Base-by-base conservation (phyloP, 805 yeast genomes). In the Spathaspora hagerdaliae region DNA sequence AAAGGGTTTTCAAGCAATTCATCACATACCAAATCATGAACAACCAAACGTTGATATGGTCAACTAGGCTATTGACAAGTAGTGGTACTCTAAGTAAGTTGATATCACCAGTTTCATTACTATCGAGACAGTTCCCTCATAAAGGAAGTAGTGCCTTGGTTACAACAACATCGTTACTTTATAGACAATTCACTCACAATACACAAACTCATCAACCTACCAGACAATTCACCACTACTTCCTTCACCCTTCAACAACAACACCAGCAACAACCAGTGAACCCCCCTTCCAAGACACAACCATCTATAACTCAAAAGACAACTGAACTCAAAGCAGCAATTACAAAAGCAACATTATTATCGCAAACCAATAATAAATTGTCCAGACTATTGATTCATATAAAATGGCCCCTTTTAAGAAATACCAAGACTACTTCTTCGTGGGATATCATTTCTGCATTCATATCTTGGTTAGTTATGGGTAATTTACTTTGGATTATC, bases 381-480 rank as follows among this genome's bases (percentile, higher is more conserved):
- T 57, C 71, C 6, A 47, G 74, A 32, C 44, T 64, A 29, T 51
- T 64, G 42, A 56, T 71, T 7, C 76, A 69, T 49, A 55, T 71
- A 26, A 75, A 73, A 56, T 78, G 81, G 79, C 67, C 78, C 0
- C 58, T 78, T 10, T 59, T 74, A 1, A 59, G 82, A 36, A 77
- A 75, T 39, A 38, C 38, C 5, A 71, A 70, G 51, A 57, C 78
- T 34, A 77, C 79, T 9, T 73, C 75, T 47, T 68, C 77, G 29
- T 53, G 71, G 12, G 81, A 77, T 52, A 82, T 78, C 47, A 57
- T 77, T 13, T 74, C 79, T 2, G 82, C 84, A 1, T 75, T 79
- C 53, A 64, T 74, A 8, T 77, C 82, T 5, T 79, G 81, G 81
- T 58, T 77, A 10, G 67, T 79, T 29, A 75, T 79, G 81, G 83